These are phyloP conservation scores for Aspergillus proliferans DNA, from an alignment of 2,329 filamentous ascomycete genomes.

Conservation along the genomic window DNA sequence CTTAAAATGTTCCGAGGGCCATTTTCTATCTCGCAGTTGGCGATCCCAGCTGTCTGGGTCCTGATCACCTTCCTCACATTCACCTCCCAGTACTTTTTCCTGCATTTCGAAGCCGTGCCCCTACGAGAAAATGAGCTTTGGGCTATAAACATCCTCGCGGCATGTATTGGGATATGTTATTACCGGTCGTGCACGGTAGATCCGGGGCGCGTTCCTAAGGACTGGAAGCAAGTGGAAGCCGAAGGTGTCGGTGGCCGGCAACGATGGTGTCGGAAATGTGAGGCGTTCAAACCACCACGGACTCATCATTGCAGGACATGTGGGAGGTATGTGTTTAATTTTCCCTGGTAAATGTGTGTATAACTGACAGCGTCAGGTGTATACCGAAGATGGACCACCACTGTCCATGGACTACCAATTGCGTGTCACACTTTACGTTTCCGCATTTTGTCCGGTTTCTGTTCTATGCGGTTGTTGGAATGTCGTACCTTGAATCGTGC, in stretches of 20 bases:
- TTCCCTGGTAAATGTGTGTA: not conserved
- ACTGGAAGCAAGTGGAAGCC: constrained; percentile 27
- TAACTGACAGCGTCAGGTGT: constrained; percentile 39
- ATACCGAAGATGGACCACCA: constrained; percentile 63
- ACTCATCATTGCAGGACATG: constrained; percentile 62
- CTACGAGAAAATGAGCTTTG: constrained; percentile 46
- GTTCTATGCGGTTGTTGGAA: constrained; percentile 53
- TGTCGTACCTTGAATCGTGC: constrained; percentile 51
- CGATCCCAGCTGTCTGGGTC: constrained; percentile 48
- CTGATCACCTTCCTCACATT: constrained; percentile 57
- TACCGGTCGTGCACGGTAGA: constrained; percentile 54
- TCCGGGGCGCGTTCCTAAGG: constrained; percentile 49
- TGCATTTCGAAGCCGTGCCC: constrained; percentile 48
- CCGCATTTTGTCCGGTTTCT: constrained; percentile 61
- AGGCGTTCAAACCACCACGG: constrained; percentile 55
- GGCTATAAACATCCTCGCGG: constrained; percentile 50
- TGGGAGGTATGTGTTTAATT: constrained; percentile 41
- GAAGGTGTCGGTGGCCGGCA: constrained; percentile 24
- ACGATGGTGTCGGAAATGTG: constrained; percentile 58
- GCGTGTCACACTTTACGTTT: constrained; percentile 59
- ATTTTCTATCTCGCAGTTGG: constrained; percentile 37
- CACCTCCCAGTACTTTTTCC: constrained; percentile 54
- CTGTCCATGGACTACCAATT: constrained; percentile 62
- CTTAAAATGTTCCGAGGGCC: constrained; percentile 14
- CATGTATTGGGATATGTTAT: constrained; percentile 54